A percentile compares a stretch with the other conserved stretches of the same genome.
These are phyloP conservation scores for Entonaema liquescens DNA, from an alignment of 495 filamentous ascomycete genomes.

Conservation along the genomic window DNA sequence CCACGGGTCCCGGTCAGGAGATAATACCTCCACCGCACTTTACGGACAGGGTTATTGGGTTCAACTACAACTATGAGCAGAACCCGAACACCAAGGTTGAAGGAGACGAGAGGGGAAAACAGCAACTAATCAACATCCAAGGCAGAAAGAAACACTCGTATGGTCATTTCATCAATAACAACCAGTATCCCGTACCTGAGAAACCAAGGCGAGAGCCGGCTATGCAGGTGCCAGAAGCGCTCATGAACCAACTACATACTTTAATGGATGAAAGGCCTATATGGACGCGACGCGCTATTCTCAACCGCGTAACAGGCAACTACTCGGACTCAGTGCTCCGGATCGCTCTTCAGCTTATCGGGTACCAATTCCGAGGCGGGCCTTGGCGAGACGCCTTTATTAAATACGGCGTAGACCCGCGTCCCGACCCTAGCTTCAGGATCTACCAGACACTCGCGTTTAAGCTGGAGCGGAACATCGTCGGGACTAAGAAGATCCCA, in stretches of 20 bases:
- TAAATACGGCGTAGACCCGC: constrained; percentile 84
- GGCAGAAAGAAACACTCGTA: constrained; percentile 58
- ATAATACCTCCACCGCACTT: constrained; percentile 83
- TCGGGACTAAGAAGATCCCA: constrained; percentile 55
- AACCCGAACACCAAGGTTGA: constrained; percentile 60
- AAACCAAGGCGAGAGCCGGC: constrained; percentile 51
- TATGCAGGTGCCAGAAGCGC: constrained; percentile 58
- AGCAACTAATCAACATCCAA: constrained; percentile 40
- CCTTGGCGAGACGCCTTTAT: constrained; percentile 91
- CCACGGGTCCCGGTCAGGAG: constrained; percentile 65
- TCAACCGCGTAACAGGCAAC: constrained; percentile 68
- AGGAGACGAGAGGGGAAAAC: constrained; percentile 38
- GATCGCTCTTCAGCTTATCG: constrained; percentile 75
- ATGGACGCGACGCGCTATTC: constrained; percentile 82
- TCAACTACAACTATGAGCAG: constrained; percentile 69
- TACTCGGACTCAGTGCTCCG: constrained; percentile 60
- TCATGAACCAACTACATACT: constrained; percentile 65
- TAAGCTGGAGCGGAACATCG: constrained; percentile 58
- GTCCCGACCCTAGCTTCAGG: constrained; percentile 75
- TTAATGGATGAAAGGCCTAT: constrained; percentile 79
- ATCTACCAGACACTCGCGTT: constrained; percentile 90
- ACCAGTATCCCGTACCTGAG: constrained; percentile 53
- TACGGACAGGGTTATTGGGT: constrained; percentile 70
- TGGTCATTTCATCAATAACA: constrained; percentile 71
- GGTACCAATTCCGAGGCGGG: constrained; percentile 87